Conservation (phyloP, 2,329 filamentous ascomycete genomes). For the Xylaria sp. region DNA sequence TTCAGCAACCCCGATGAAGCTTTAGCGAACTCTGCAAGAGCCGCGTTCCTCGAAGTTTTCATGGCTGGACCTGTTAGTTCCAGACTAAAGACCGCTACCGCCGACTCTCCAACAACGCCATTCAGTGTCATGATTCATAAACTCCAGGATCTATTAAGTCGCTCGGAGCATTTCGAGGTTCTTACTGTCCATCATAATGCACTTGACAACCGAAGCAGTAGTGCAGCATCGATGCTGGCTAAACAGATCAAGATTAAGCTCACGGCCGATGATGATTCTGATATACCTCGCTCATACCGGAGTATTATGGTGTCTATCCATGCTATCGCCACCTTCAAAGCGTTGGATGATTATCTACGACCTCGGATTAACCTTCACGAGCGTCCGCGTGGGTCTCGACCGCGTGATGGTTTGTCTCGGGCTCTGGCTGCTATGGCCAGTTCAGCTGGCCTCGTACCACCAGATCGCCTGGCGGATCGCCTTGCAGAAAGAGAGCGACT, state of each 20-base stretch:
- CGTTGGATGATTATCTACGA: constrained; percentile 92
- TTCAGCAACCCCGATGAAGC: constrained; percentile 77
- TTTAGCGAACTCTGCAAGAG: constrained; percentile 73
- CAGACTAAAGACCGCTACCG: constrained; percentile 70
- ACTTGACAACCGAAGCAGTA: constrained; percentile 88
- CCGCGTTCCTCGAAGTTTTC: constrained; percentile 89
- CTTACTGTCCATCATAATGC: constrained; percentile 94
- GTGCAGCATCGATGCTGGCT: constrained; percentile 92
- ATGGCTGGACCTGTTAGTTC: constrained; percentile 80
- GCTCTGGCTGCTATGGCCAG: constrained; percentile 82
- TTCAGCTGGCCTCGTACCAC: constrained; percentile 68
- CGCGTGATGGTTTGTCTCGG: constrained; percentile 70
- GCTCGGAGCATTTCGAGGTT: constrained; percentile 97
- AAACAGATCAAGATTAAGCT: constrained; percentile 93
- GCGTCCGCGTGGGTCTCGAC: constrained; percentile 70
- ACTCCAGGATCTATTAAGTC: constrained; percentile 92
- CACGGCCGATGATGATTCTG: constrained; percentile 87
- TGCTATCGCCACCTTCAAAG: constrained; percentile 97
- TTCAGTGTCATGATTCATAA: constrained; percentile 94
- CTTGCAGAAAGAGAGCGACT: constrained; percentile 61
- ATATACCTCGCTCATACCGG: constrained; percentile 85
- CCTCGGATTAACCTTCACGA: constrained; percentile 87
- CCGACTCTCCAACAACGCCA: constrained; percentile 78
- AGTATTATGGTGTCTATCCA: constrained; percentile 99
- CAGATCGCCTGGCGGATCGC: constrained; percentile 60